A percentile compares a stretch with the other conserved stretches of the same genome.
These are phyloP conservation scores for Ceratorhiza oryzae-sativae DNA, from an alignment of 1,284 basidiomycete genomes.

Conservation along the genomic window DNA sequence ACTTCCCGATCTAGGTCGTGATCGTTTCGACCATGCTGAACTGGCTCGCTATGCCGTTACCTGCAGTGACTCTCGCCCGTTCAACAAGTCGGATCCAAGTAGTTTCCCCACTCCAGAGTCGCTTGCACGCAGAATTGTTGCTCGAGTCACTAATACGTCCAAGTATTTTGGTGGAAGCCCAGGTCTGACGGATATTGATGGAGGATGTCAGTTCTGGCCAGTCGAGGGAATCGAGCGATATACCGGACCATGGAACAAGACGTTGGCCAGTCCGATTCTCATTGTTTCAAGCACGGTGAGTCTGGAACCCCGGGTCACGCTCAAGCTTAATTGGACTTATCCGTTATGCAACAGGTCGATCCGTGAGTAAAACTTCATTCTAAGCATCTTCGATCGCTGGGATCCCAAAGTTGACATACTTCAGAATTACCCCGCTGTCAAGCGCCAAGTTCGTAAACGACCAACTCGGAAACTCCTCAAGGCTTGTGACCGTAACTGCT, in stretches of 20 bases:
- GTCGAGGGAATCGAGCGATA: conserved; percentile 41
- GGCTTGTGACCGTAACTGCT: conserved; percentile 20
- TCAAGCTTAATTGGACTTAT: background rate
- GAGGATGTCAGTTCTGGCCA: conserved; percentile 43
- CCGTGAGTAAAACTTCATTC: conserved; percentile 6
- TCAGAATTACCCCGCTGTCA: background rate
- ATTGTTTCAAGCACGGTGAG: conserved; percentile 30
- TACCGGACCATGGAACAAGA: conserved; percentile 42
- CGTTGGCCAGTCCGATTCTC: conserved; percentile 34
- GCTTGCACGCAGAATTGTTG: conserved; percentile 5
- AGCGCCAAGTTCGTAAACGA: conserved; percentile 34
- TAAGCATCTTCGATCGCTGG: background rate
- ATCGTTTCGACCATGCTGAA: conserved; percentile 26
- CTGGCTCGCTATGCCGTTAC: conserved; percentile 30
- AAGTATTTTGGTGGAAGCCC: conserved; percentile 34
- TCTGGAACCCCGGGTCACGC: background rate
- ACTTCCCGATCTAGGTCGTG: conserved; percentile 15
- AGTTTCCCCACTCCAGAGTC: conserved; percentile 26
- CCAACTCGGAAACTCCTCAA: conserved; percentile 13
- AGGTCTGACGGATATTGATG: conserved; percentile 42
- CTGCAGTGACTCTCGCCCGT: conserved; percentile 25
- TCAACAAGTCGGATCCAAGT: conserved; percentile 33
- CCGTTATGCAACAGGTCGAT: conserved; percentile 11
- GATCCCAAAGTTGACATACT: background rate
- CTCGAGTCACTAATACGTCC: conserved; percentile 27